phyloP scores from a whole-genome alignment of 768 basidiomycete species.

The Favolaschia claudopus region DNA sequence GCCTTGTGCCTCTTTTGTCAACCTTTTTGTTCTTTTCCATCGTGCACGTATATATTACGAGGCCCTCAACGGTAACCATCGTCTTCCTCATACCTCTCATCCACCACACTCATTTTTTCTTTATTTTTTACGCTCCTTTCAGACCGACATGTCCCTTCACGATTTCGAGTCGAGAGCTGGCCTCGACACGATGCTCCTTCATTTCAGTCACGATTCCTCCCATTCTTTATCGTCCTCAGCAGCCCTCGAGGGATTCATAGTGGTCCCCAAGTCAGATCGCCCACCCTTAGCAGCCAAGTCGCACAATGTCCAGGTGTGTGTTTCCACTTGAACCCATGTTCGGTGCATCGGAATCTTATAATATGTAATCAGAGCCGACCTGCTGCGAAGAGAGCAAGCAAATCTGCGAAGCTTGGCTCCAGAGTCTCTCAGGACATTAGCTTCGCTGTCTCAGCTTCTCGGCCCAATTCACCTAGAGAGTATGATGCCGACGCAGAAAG shows the following conservation, averaged over 20 bases:
- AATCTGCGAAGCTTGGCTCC: conserved; percentile 8
- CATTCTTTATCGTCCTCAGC: conserved; percentile 36
- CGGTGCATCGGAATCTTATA: background rate
- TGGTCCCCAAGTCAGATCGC: conserved; percentile 30
- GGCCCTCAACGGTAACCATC: conserved; percentile 8
- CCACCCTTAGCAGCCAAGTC: conserved; percentile 43
- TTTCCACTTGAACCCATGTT: too few species aligned
- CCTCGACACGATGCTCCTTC: conserved; percentile 48
- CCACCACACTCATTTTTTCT: conserved; percentile 8
- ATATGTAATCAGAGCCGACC: conserved; percentile 1
- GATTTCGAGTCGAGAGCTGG: conserved; percentile 51
- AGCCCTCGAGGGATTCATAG: conserved; percentile 23
- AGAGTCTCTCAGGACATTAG: conserved; percentile 1
- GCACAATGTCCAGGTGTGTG: conserved; percentile 32
- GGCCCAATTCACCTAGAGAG: background rate
- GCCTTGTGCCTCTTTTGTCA: too few species aligned
- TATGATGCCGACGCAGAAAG: background rate
- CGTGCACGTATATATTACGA: conserved; percentile 9
- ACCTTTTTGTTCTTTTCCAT: conserved; percentile 4
- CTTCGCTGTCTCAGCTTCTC: background rate
- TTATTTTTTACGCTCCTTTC: conserved; percentile 17
- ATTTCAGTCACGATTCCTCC: conserved; percentile 33
- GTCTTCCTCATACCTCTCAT: conserved; percentile 1
- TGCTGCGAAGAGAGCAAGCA: background rate
- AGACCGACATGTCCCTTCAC: conserved; percentile 41